phyloP scores from a whole-genome alignment of 164 flowering plant species.

The Tetracentron sinense region DNA sequence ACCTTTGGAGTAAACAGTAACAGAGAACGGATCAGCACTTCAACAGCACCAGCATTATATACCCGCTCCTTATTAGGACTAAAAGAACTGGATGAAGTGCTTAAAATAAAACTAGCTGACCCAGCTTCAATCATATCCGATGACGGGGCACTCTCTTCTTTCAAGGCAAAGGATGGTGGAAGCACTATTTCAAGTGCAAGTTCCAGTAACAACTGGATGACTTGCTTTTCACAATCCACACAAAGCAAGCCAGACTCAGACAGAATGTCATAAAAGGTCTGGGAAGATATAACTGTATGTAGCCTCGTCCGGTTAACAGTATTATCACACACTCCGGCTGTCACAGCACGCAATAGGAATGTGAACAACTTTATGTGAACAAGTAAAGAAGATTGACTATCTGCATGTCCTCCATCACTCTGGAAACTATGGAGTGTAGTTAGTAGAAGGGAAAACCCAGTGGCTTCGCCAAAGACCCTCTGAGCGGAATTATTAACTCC shows the following conservation, averaged over 20 bases:
- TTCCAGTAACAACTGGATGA: slow-evolving; percentile 84
- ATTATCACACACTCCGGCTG: slow-evolving; percentile 80
- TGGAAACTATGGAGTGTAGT: slow-evolving; percentile 85
- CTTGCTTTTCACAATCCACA: slow-evolving; percentile 86
- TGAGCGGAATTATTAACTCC: slow-evolving; percentile 77
- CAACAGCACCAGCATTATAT: slow-evolving; percentile 88
- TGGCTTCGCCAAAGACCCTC: slow-evolving; percentile 95
- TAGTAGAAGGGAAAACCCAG: slow-evolving; percentile 91
- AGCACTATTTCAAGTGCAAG: slow-evolving; percentile 90
- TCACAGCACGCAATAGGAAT: slow-evolving; percentile 75
- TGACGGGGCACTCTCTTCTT: slow-evolving; percentile 39
- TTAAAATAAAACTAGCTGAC: slow-evolving; percentile 43
- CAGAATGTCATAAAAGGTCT: slow-evolving; percentile 84
- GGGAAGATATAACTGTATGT: slow-evolving; percentile 69
- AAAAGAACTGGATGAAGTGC: slow-evolving; percentile 52
- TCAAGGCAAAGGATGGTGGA: slow-evolving; percentile 58
- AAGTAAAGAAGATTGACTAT: slow-evolving; percentile 37
- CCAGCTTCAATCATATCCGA: slow-evolving; percentile 40
- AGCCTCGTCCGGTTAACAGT: slow-evolving; percentile 68
- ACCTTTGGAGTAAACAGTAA: slow-evolving; percentile 86
- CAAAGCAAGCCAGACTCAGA: slow-evolving; percentile 86
- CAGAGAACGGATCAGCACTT: slow-evolving; percentile 71
- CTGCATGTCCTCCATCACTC: slow-evolving; percentile 48
- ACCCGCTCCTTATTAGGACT: slow-evolving; percentile 65
- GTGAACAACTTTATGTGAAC: slow-evolving; percentile 64